These are phyloP conservation scores for Peniophora sp. DNA, from an alignment of 1,284 basidiomycete genomes.

Conservation along the genomic window DNA sequence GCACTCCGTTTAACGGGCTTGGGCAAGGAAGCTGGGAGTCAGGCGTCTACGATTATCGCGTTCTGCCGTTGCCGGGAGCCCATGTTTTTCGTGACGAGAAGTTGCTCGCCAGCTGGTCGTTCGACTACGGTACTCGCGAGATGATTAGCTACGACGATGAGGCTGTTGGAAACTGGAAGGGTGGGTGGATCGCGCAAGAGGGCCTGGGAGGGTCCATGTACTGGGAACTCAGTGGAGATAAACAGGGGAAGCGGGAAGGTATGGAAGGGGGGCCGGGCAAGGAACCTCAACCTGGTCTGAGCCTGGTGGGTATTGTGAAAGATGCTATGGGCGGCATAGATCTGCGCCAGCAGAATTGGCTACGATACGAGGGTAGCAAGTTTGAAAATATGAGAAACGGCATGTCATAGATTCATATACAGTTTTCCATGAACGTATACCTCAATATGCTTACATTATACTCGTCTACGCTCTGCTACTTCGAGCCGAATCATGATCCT, in stretches of 20 bases:
- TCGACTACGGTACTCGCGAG: conserved; percentile 59
- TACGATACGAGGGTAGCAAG: conserved; percentile 61
- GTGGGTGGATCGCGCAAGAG: conserved; percentile 64
- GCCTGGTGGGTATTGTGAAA: conserved; percentile 63
- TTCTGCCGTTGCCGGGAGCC: conserved; percentile 65
- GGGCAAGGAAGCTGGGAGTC: conserved; percentile 72
- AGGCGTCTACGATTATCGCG: conserved; percentile 77
- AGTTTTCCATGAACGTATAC: no score
- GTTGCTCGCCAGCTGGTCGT: conserved; percentile 64
- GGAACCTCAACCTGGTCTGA: conserved; percentile 49
- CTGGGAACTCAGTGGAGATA: conserved; percentile 81
- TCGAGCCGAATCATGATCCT: no score
- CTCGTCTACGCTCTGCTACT: no score
- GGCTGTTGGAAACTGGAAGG: conserved; percentile 61
- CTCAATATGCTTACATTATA: no score
- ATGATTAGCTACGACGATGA: conserved; percentile 79
- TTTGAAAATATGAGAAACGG: conserved; percentile 74
- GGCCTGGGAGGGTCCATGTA: conserved; percentile 79
- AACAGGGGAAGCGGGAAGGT: conserved; percentile 52
- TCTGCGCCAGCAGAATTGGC: conserved; percentile 52
- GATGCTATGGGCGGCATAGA: conserved; percentile 71
- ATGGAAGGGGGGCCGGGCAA: conserved; percentile 67
- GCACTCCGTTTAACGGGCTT: conserved; percentile 68
- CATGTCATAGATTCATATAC: no score
- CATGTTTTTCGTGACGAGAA: conserved; percentile 51